These are phyloP conservation scores for Colletotrichum sp. DNA, from an alignment of 2,329 filamentous ascomycete genomes.

Conservation along the genomic window DNA sequence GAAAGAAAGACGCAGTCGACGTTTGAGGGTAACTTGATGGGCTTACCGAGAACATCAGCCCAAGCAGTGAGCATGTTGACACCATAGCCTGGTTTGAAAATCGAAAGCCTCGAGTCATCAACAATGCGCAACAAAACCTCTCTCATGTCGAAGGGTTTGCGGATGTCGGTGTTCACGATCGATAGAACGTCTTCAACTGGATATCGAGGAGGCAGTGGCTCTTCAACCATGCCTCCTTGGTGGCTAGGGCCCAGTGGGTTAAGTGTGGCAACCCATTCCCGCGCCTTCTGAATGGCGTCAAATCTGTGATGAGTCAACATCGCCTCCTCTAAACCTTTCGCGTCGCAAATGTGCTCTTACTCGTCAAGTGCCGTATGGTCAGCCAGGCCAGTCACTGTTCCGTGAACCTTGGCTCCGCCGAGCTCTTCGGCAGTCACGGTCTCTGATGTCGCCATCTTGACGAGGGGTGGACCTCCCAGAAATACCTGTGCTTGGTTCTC, in stretches of 20 bases:
- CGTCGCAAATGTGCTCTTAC: background rate
- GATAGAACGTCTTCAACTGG: background rate
- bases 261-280: background rate
- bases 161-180: conserved; percentile 23
- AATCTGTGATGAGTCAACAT: background rate
- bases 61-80: conserved; percentile 28
- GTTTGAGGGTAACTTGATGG: background rate
- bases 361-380: background rate
- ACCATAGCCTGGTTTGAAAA: conserved; percentile 41
- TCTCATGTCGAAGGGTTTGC: conserved; percentile 14
- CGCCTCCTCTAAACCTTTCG: background rate
- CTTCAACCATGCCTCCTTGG: background rate
- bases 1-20: background rate
- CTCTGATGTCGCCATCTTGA: background rate
- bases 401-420: background rate
- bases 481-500: background rate
- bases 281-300: background rate
- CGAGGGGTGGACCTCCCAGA: background rate
- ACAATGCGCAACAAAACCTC: conserved; percentile 41
- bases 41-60: background rate
- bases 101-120: conserved; percentile 36
- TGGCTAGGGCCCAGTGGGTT: background rate
- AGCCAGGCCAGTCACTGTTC: background rate
- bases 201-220: background rate
- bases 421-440: background rate